Conservation (phyloP, 495 filamentous ascomycete species). For the Parachaetomium inaequale region DNA sequence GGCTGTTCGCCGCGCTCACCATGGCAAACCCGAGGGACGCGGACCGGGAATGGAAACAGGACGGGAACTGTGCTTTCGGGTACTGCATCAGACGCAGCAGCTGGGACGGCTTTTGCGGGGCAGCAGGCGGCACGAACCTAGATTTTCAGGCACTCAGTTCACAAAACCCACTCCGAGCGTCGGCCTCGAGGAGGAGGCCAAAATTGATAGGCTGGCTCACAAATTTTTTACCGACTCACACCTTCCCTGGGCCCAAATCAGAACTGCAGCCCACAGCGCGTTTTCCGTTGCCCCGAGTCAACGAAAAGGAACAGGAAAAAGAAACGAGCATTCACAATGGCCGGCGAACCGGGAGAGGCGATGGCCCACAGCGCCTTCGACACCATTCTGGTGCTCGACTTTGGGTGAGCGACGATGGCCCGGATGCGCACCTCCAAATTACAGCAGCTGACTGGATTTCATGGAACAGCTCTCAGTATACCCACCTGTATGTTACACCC, state of each 20-base stretch:
- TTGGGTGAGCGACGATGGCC: constrained; percentile 16
- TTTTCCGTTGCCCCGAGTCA: constrained; percentile 4
- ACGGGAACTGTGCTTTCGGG: no score
- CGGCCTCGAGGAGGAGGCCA: neutral
- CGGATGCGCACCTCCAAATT: neutral
- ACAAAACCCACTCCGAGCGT: constrained; percentile 13
- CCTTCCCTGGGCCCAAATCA: constrained; percentile 12
- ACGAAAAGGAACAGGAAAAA: neutral
- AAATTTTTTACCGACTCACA: constrained; percentile 19
- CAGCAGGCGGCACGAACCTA: neutral
- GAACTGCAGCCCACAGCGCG: neutral
- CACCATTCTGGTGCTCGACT: constrained; percentile 28
- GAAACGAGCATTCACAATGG: constrained; percentile 7
- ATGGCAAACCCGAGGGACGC: no score
- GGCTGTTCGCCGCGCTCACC: no score
- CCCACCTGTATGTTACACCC: constrained; percentile 22
- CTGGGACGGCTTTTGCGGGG: neutral
- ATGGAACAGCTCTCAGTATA: constrained; percentile 19
- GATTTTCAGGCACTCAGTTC: constrained; percentile 11
- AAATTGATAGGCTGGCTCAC: constrained; percentile 22
- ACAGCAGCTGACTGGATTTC: neutral
- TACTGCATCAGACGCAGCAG: neutral
- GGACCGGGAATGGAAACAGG: no score
- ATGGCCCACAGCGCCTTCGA: constrained; percentile 25
- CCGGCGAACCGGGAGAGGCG: constrained; percentile 21